Evolutionary conservation across 805 yeast species (phyloP), one percentile per base, ranked within the genome.

Genomic region (Zygosaccharomyces gambellarensis): DNA sequence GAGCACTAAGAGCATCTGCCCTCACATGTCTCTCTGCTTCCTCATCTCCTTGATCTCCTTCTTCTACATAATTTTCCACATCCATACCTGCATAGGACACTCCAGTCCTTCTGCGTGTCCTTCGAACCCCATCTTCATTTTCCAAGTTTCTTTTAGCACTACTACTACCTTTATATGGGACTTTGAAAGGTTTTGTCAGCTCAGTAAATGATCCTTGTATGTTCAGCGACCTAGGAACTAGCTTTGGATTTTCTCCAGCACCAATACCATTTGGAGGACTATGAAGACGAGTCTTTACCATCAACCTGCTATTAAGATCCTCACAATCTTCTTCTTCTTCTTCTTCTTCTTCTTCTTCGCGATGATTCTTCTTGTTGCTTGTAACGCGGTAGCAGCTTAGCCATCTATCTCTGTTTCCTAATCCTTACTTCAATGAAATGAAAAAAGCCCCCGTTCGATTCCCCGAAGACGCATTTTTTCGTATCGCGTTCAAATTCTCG

Each of bases 191-290:
- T 59, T 74, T 80, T 2, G 81, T 68, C n/a, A 86, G 69, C 21
- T 78, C 70, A 5, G 64, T 70, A 2, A 74, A 67, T 2, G 87
- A 77, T 45, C 80, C 82, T 3, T 75, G 72, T 19, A 77, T 72
- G 14, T 77, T 71, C 21, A 83, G 71, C 6, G 83, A 82, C 39
- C 83, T 71, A 43, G 78, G 74, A 7, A 75, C 74, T 14, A 75
- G 72, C n/a, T 80, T 76, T 0, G 85, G 72, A 0, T 87, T 85
- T 0, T 86, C 86, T 0, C 90, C 92, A 1, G 82, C 78, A 1
- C 90, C 90, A 29, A 82, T 68, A 32, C 74, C 78, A 47, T 71
- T 71, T 8, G 67, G 68, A 1, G 79, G 78, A 46, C 65, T 65
- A 51, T 72, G 72, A 1, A 77, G 79, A 19, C 45, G 45, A 30